Evolutionary conservation across 257 asterid species (phyloP), one percentile per base, ranked within the genome.

Genomic region (Ehretia macrophylla): DNA sequence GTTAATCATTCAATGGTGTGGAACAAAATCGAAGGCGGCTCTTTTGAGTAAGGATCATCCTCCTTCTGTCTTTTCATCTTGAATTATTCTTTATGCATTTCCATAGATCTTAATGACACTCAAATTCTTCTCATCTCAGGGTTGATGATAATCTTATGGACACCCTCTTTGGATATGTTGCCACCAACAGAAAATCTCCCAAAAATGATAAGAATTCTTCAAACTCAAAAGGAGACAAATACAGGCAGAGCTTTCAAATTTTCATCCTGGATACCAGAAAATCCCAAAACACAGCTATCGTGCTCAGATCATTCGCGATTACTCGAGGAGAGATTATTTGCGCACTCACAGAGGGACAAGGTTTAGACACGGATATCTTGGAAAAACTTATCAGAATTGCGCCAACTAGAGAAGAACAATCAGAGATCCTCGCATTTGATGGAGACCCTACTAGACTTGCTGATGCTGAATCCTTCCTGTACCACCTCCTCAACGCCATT

Each of bases 131-230:
- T 51, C 21, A 1, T 27, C 79, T 67, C 81, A 93, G 99, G 79
- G 85, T 89, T 62, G 96, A 93, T 62, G 99, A 83, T 49, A 90
- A 87, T 68, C 86, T 89, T 21, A 89, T 93, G 97, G 99, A 93
- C 77, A 96, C 99, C 9, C 90, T 93, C 51, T 93, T 93, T 50
- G 99, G 99, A 35, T 79, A 53, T 20, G 99, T 93, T 0, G 99
- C 99, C 10, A 79, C 81, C 14, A 83, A 87, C 69, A 61, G 84
- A 68, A 89, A 80, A 53, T 87, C 99, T 1, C 94, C 97, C 0
- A 65, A 71, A 65, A 69, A 70, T 14, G 85, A 74, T 47, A 14
- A 40, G 1, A 58, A 49, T 35, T 51, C 85, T 13, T 4, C 69
- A 8, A 68, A 46, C 6, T 69, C 76, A 37, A 60, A 35, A 20